Evolutionary conservation across 768 basidiomycete species (phyloP).

Genomic region (Xerocomus potaroensis): DNA sequence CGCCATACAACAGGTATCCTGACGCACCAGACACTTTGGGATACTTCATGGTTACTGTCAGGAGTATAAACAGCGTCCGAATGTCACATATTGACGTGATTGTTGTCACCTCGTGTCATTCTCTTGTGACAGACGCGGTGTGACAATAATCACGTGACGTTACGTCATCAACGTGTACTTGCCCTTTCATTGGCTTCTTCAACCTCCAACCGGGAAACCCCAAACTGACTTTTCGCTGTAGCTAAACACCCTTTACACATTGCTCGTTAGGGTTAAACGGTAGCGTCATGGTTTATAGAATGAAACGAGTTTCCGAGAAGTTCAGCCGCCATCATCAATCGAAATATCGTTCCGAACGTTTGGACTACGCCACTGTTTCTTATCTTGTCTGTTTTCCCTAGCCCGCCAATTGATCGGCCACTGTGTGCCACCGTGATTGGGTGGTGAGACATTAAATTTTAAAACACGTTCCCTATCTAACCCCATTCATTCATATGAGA

Average conservation of each 20-base stretch:
- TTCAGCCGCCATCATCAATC: too few species aligned
- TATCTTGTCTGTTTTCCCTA: neutral
- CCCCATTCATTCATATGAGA: neutral
- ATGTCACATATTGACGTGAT: constrained; percentile 11
- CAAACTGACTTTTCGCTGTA: too few species aligned
- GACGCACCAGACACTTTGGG: constrained; percentile 29
- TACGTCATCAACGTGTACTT: neutral
- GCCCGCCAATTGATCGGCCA: neutral
- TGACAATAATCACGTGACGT: constrained; percentile 18
- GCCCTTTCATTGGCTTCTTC: too few species aligned
- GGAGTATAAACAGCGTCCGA: too few species aligned
- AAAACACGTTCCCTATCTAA: neutral
- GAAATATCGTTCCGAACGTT: too few species aligned
- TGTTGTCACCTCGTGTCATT: neutral
- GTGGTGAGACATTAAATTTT: neutral
- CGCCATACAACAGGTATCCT: neutral
- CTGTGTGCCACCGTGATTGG: neutral
- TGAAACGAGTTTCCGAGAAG: too few species aligned
- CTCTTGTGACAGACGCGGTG: constrained; percentile 27
- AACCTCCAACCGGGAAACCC: too few species aligned
- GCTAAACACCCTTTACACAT: too few species aligned
- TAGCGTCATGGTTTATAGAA: too few species aligned
- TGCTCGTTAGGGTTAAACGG: too few species aligned
- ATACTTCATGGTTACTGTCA: constrained; percentile 24
- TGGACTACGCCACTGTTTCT: neutral